A percentile compares a stretch with the other conserved stretches of the same genome.
phyloP scores from a whole-genome alignment of 148 eudicot species.

The Amaranthus hypochondriacus region DNA sequence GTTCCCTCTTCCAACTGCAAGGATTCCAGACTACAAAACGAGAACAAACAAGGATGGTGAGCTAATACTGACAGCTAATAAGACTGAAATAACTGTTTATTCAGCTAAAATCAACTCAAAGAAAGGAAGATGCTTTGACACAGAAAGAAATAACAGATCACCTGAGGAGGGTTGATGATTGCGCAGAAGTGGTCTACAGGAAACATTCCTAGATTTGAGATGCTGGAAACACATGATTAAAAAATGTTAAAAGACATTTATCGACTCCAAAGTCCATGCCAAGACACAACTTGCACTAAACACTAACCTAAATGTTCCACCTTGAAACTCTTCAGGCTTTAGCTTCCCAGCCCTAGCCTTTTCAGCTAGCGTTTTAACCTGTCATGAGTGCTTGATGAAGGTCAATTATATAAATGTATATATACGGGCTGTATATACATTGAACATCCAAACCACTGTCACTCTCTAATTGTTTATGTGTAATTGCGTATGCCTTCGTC shows the following conservation, averaged over 20 bases:
- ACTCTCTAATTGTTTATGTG: too few relatives aligned
- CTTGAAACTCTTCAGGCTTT: constrained; percentile 89
- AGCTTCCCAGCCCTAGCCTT: constrained; percentile 90
- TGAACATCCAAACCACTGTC: too few relatives aligned
- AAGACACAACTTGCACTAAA: neutral
- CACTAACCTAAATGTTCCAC: constrained; percentile 91
- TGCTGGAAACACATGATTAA: constrained; percentile 48
- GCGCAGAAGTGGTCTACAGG: constrained; percentile 96
- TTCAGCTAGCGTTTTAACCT: constrained; percentile 93
- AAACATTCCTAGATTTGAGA: constrained; percentile 95
- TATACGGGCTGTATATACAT: too few relatives aligned
- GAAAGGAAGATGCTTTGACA: neutral
- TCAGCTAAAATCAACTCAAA: neutral
- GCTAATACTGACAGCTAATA: neutral
- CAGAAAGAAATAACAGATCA: constrained; percentile 9
- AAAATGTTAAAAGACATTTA: neutral
- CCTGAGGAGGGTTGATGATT: constrained; percentile 97
- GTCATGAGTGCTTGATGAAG: constrained; percentile 1
- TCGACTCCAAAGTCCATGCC: neutral
- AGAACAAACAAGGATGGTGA: neutral
- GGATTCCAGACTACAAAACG: constrained; percentile 73
- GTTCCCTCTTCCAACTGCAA: constrained; percentile 96
- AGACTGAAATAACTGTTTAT: neutral
- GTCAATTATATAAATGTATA: neutral
- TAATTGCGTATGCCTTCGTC: too few relatives aligned